Conservation (phyloP, 2,329 filamentous ascomycete species). For the Verticillium dahliae region DNA sequence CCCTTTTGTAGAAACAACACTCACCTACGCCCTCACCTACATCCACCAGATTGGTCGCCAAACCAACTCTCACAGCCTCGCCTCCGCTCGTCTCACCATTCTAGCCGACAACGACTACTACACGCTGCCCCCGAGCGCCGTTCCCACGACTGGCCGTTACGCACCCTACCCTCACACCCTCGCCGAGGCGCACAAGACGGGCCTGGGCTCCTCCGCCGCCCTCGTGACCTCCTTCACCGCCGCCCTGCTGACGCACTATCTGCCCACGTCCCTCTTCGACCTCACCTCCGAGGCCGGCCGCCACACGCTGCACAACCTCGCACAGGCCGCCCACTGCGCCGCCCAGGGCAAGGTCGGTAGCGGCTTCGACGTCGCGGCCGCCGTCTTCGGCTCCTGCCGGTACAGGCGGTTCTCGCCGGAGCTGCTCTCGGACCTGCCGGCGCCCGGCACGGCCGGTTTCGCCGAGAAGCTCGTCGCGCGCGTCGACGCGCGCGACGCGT, state of each 20-base stretch:
- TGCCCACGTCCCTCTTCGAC: conserved; percentile 51
- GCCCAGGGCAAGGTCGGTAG: conserved; percentile 96
- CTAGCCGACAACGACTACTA: conserved; percentile 97
- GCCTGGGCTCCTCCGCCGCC: conserved; percentile 88
- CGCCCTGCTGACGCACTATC: conserved; percentile 69
- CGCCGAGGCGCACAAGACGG: conserved; percentile 82
- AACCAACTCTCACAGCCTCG: conserved; percentile 43
- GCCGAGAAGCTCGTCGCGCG: conserved; percentile 55
- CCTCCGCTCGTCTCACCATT: conserved; percentile 71
- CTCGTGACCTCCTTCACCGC: conserved; percentile 84
- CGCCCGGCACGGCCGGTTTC: conserved; percentile 62
- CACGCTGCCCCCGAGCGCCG: conserved; percentile 48
- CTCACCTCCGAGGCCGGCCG: conserved; percentile 46
- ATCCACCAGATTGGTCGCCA: conserved; percentile 42
- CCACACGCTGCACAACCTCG: conserved; percentile 77
- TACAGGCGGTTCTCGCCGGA: conserved; percentile 89
- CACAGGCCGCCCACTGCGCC: conserved; percentile 88
- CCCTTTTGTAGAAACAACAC: conserved; percentile 85
- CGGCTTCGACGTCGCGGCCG: conserved; percentile 90
- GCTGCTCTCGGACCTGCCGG: conserved; percentile 61
- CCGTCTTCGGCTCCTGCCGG: conserved; percentile 83
- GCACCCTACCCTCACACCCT: conserved; percentile 71
- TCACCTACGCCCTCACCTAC: conserved; percentile 84
- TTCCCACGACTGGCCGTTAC: conserved; percentile 48
- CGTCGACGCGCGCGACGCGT: conserved; percentile 57